Base-by-base conservation (phyloP, 352 stramenopile genomes). In the Halophytophthora polymorphica region DNA sequence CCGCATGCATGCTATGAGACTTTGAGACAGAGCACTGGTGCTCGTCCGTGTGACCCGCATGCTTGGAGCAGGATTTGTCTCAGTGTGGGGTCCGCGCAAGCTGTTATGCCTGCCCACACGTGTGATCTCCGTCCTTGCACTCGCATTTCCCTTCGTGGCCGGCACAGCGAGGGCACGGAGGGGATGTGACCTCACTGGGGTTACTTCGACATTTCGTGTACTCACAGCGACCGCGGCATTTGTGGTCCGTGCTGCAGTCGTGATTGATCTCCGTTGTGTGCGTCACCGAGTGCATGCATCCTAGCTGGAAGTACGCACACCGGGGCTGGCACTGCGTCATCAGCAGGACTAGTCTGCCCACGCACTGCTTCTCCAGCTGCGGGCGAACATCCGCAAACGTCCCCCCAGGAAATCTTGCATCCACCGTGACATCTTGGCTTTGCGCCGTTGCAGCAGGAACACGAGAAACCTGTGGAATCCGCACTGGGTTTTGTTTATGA, bases 141-240 rank as follows among this genome's bases (percentile, higher is more conserved):
- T 88, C 79, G 36, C 77, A 88, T 23, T 61, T 65, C 3, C 73
- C 79, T 40, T 75, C 68, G 31, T 90, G 79, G 1, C 79, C 72
- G 14, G 71, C 70, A 38, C 53, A 50, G 41, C 71, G 76, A 33
- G 47, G 53, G 23, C 79, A 90, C 0, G 28, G 19, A 19, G 64
- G 60, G 14, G 50, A 39, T 17, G 51, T 50, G 4, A 14, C 40
- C 0, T 10, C 19, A 7, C 56, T 42, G 6, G 15, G 41, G 5
- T 18, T 19, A 14, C 13, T 33, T 40, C 11, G 39, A 17, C 50
- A 54, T 66, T 86, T 44, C 1, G 21, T 31, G 49, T 86, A 85
- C 23, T 65, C 58, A 46, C 74, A 88, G 4, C 36, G 3, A 6
- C 66, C 61, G 3, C 39, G 22, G 37, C 80, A 87, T 2, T 52